A percentile compares a stretch with the other conserved stretches of the same genome.
Evolutionary conservation across 495 filamentous ascomycete genomes (phyloP).

Genomic region (Pyrenopolyporus hunteri): DNA sequence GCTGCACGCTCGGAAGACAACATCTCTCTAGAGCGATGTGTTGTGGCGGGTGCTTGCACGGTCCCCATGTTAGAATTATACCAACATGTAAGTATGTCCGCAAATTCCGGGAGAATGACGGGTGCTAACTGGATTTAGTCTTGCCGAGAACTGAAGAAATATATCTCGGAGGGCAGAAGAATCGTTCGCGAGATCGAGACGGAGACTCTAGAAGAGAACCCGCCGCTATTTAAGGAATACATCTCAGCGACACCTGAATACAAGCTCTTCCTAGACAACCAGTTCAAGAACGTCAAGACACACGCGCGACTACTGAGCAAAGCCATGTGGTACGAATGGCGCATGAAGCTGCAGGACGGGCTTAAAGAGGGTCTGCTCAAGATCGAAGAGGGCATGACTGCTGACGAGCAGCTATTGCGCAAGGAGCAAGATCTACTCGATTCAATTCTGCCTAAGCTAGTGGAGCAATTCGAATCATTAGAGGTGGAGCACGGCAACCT

Average conservation of each 20-base stretch:
- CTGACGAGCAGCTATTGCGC: slow-evolving; percentile 70
- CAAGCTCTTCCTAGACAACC: slow-evolving; percentile 86
- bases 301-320: slow-evolving; percentile 88
- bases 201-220: slow-evolving; percentile 85
- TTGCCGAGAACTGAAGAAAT: slow-evolving; percentile 91
- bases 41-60: slow-evolving; percentile 89
- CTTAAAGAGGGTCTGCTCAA: slow-evolving; percentile 78
- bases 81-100: slow-evolving; percentile 72
- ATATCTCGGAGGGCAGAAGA: slow-evolving; percentile 86
- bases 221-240: slow-evolving; percentile 89
- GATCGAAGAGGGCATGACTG: slow-evolving; percentile 75
- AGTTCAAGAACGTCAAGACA: slow-evolving; percentile 95
- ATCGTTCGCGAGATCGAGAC: slow-evolving; percentile 88
- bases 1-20: slow-evolving; percentile 54
- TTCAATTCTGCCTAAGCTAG: slow-evolving; percentile 66
- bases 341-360: slow-evolving; percentile 85
- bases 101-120: not conserved
- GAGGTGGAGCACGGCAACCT: slow-evolving; percentile 66
- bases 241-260: slow-evolving; percentile 84
- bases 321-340: slow-evolving; percentile 97
- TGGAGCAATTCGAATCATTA: slow-evolving; percentile 63
- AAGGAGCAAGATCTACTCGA: slow-evolving; percentile 71
- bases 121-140: slow-evolving; percentile 62
- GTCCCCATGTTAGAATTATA: slow-evolving; percentile 92
- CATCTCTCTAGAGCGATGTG: slow-evolving; percentile 70